These are phyloP conservation scores for Elsinoe fawcettii DNA, from an alignment of 2,329 filamentous ascomycete species.

Conservation along the genomic window DNA sequence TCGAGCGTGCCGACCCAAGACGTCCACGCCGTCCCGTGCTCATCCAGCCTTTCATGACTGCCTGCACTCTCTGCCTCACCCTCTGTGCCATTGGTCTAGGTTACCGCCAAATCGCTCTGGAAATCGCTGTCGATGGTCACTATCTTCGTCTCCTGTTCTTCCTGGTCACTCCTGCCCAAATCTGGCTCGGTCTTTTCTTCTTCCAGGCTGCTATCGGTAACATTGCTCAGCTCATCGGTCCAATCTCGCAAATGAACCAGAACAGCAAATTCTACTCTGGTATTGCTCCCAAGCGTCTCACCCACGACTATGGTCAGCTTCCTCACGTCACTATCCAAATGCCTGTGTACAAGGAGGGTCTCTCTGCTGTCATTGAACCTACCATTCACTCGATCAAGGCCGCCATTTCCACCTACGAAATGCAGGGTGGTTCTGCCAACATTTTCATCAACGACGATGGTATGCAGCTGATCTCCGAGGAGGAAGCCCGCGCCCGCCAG, in stretches of 20 bases:
- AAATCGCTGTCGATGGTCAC: conserved; percentile 46
- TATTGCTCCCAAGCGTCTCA: conserved; percentile 33
- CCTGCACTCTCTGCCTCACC: conserved; percentile 46
- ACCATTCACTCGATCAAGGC: conserved; percentile 33
- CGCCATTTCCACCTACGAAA: conserved; percentile 45
- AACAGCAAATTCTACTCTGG: conserved; percentile 44
- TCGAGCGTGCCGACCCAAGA: conserved; percentile 34
- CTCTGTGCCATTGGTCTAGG: conserved; percentile 50
- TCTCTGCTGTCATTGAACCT: conserved; percentile 33
- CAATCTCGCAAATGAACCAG: conserved; percentile 36
- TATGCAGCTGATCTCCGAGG: conserved; percentile 51
- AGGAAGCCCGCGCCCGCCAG: conserved; percentile 37
- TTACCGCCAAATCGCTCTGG: conserved; percentile 47
- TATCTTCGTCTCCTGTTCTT: conserved; percentile 51
- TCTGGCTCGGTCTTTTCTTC: conserved; percentile 52
- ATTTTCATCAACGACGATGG: conserved; percentile 64
- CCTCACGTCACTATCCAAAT: conserved; percentile 50
- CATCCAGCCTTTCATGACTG: conserved; percentile 48
- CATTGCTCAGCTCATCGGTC: conserved; percentile 37
- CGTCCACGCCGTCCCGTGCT: conserved; percentile 45
- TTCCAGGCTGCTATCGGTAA: conserved; percentile 39
- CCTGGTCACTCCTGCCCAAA: conserved; percentile 45
- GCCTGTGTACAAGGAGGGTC: conserved; percentile 38
- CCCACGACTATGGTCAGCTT: conserved; percentile 28
- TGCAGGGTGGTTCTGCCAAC: conserved; percentile 56